These are phyloP conservation scores for Nakataea oryzae DNA, from an alignment of 2,329 filamentous ascomycete species.

Conservation along the genomic window DNA sequence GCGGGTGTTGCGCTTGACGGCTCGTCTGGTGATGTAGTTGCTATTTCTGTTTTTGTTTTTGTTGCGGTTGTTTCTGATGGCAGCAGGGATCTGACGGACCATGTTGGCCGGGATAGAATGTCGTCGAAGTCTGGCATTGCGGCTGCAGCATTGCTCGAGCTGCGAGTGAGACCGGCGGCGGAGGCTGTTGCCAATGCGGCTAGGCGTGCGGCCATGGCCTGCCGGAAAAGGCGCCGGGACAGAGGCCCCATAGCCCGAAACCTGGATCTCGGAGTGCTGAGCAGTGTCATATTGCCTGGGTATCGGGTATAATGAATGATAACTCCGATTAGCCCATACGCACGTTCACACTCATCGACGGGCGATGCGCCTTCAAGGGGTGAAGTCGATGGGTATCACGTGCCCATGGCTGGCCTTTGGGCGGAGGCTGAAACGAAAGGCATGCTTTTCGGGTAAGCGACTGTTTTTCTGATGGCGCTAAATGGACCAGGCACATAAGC, in stretches of 20 bases:
- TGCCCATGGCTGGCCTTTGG: no score
- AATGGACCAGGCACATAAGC: no score
- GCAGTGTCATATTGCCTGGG: neutral
- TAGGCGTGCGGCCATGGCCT: neutral
- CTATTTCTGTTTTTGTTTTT: neutral
- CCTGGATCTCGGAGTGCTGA: neutral
- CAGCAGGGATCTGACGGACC: slow-evolving; percentile 73
- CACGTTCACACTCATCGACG: no score
- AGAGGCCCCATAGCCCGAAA: neutral
- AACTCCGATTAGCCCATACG: neutral
- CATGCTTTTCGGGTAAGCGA: no score
- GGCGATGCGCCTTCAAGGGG: no score
- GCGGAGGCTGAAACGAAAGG: no score
- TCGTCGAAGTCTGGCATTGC: neutral
- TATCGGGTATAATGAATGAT: no score
- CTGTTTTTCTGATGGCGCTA: no score
- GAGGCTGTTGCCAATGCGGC: no score
- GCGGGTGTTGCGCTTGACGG: no score
- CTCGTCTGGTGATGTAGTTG: slow-evolving; percentile 7
- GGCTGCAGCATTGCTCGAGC: neutral
- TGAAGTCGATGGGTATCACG: no score
- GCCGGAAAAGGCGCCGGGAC: neutral
- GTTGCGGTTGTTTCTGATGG: slow-evolving; percentile 2
- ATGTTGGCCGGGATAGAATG: slow-evolving; percentile 60
- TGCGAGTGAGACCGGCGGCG: no score